Evolutionary conservation across 257 asterid genomes (phyloP), one percentile per base, ranked within the genome.

Genomic region (Rauvolfia tetraphylla): DNA sequence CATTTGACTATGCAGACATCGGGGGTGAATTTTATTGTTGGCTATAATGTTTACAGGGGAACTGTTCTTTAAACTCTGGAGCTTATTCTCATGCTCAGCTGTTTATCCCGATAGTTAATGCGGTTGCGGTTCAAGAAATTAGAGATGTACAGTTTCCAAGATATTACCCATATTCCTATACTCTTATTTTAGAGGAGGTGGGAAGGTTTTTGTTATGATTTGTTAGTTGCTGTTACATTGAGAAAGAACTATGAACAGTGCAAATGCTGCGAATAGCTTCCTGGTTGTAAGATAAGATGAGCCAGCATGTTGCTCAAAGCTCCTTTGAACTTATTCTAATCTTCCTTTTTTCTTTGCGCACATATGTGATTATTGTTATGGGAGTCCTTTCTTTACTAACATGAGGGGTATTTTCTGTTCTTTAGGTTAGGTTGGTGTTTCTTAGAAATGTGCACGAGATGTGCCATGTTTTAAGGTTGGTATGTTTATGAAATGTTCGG

Each of bases 71-170:
- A 25, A 20, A 13, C 20, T 1, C 53, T n/a, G 68, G 82, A 63
- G 78, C 78, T 49, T 65, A 49, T 72, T 62, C 65, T 71, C 48
- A 49, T 73, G 78, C 74, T 73, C 81, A 53, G 56, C 67, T 41
- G 20, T 73, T 39, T 54, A 76, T 44, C 62, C 27, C 53, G 66
- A 48, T 66, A 25, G 48, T 36, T 1, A 65, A 71, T 46, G 66
- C 41, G 44, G 65, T n/a, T n/a, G n/a, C n/a, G n/a, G 41, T 68
- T 36, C 15, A 51, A 66, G 79, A 79, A 72, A 25, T 33, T 66
- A 74, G 76, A 56, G 70, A 57, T 79, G 79, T 79, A 79, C 72
- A 79, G 82, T 33, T 44, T 79, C 20, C 54, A 25, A 10, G 54
- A 23, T 74, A 51, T 62, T 73, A 39, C 66, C 82, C 75, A 33